A percentile compares a stretch with the other conserved stretches of the same genome.
These are phyloP conservation scores for Stagonosporopsis cucurbitacearum DNA, from an alignment of 2,329 filamentous ascomycete genomes.

Conservation along the genomic window DNA sequence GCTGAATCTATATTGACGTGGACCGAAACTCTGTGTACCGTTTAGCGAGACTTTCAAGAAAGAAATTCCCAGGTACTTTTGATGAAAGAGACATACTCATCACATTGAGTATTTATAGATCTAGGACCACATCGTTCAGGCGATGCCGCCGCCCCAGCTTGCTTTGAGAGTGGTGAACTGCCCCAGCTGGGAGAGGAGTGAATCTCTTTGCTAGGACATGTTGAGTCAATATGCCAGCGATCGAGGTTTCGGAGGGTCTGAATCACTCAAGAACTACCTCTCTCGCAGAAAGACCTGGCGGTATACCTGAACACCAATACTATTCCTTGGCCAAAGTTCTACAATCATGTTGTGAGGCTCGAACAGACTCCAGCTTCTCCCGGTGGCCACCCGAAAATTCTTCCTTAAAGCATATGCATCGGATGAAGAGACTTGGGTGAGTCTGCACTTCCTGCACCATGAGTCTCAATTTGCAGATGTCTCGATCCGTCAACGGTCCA, in stretches of 20 bases:
- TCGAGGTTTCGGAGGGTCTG: slow-evolving; percentile 20
- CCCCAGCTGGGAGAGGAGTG: not conserved
- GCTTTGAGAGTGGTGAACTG: not conserved
- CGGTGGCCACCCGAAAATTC: not conserved
- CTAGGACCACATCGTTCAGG: slow-evolving; percentile 4
- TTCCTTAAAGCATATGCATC: not conserved
- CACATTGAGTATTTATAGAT: slow-evolving; percentile 5
- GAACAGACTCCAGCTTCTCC: not conserved
- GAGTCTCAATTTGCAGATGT: not conserved
- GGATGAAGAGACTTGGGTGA: not conserved
- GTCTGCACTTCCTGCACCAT: not conserved
- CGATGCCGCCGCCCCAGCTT: not conserved
- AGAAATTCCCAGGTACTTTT: slow-evolving; percentile 16
- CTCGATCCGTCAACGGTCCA: not conserved
- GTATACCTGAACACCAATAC: slow-evolving; percentile 2
- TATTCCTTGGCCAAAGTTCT: slow-evolving; percentile 1
- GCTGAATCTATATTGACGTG: not conserved
- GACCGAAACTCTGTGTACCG: slow-evolving; percentile 17
- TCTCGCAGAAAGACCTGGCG: slow-evolving; percentile 14
- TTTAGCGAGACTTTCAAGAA: slow-evolving; percentile 14
- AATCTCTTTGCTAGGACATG: not conserved
- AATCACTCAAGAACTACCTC: slow-evolving; percentile 20
- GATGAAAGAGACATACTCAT: slow-evolving; percentile 15
- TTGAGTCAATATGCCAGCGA: slow-evolving; percentile 1
- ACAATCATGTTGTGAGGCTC: not conserved